Conservation (phyloP, 2,329 filamentous ascomycete species). For the Beauveria varroae region DNA sequence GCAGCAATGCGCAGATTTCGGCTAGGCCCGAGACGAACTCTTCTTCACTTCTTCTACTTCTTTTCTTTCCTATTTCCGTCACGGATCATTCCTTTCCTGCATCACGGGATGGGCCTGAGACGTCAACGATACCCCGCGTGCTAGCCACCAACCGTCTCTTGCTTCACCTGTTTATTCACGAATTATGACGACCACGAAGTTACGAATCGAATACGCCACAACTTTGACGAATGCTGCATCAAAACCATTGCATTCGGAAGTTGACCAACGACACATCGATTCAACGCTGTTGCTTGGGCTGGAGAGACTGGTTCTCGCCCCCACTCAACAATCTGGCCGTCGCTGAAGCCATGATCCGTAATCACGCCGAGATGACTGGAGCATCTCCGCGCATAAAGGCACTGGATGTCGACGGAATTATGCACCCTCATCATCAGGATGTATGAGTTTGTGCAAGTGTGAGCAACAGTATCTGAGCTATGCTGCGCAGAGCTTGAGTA, state of each 20-base stretch:
- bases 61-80: slow-evolving; percentile 21
- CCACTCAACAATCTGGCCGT: slow-evolving; percentile 29
- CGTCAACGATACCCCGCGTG: slow-evolving; percentile 7
- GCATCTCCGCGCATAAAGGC: slow-evolving; percentile 31
- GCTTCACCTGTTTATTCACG: not conserved
- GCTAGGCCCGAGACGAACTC: slow-evolving; percentile 41
- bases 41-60: slow-evolving; percentile 32
- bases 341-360: slow-evolving; percentile 27
- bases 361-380: slow-evolving; percentile 31
- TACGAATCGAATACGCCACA: slow-evolving; percentile 9
- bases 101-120: slow-evolving; percentile 4
- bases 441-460: slow-evolving; percentile 8
- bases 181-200: slow-evolving; percentile 13
- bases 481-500: not conserved
- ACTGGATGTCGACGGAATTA: slow-evolving; percentile 38
- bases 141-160: slow-evolving; percentile 8
- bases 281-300: not conserved
- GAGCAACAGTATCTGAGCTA: not conserved
- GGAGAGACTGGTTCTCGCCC: slow-evolving; percentile 10
- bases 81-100: slow-evolving; percentile 4
- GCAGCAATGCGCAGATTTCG: slow-evolving; percentile 56
- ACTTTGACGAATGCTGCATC: slow-evolving; percentile 6
- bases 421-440: slow-evolving; percentile 16
- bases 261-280: slow-evolving; percentile 6
- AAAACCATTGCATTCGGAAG: slow-evolving; percentile 7